Conservation (phyloP, 768 basidiomycete species). For the Naganishia kalamii region DNA sequence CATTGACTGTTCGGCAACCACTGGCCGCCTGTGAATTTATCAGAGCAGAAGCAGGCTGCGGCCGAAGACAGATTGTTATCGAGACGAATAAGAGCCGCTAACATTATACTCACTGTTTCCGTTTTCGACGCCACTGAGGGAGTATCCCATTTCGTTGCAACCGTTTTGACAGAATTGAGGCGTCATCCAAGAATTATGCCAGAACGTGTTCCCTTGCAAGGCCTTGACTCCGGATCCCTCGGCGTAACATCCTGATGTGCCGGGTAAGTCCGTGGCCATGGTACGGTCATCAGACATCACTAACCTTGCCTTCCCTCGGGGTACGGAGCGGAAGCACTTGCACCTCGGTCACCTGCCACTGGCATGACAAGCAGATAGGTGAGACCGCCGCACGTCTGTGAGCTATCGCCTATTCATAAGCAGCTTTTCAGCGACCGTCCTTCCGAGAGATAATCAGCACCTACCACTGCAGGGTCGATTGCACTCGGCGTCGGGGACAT, state of each 20-base stretch:
- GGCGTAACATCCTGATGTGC: slow-evolving; percentile 28
- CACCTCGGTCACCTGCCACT: not conserved
- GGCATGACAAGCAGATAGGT: not conserved
- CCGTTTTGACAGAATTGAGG: slow-evolving; percentile 26
- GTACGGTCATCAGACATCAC: slow-evolving; percentile 20
- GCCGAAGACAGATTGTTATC: slow-evolving; percentile 7
- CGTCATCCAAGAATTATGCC: slow-evolving; percentile 20
- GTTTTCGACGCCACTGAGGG: slow-evolving; percentile 10
- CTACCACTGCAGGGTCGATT: slow-evolving; percentile 28
- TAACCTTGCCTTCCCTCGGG: slow-evolving; percentile 24
- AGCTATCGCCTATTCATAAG: slow-evolving; percentile 33
- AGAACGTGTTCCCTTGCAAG: slow-evolving; percentile 1
- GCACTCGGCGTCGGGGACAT: slow-evolving; percentile 30
- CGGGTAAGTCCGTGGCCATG: slow-evolving; percentile 14
- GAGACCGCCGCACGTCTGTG: slow-evolving; percentile 33
- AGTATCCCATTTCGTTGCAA: slow-evolving; percentile 28
- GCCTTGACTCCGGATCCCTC: slow-evolving; percentile 20
- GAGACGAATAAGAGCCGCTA: too few species aligned
- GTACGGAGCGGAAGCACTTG: not conserved
- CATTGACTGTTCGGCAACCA: slow-evolving; percentile 28
- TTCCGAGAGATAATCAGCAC: slow-evolving; percentile 21
- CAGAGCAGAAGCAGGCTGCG: slow-evolving; percentile 21
- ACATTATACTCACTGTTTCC: not conserved
- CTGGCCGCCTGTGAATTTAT: slow-evolving; percentile 20
- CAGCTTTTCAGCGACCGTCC: slow-evolving; percentile 18